Base-by-base conservation (phyloP, 495 filamentous ascomycete genomes). In the Penicillium odoratum region DNA sequence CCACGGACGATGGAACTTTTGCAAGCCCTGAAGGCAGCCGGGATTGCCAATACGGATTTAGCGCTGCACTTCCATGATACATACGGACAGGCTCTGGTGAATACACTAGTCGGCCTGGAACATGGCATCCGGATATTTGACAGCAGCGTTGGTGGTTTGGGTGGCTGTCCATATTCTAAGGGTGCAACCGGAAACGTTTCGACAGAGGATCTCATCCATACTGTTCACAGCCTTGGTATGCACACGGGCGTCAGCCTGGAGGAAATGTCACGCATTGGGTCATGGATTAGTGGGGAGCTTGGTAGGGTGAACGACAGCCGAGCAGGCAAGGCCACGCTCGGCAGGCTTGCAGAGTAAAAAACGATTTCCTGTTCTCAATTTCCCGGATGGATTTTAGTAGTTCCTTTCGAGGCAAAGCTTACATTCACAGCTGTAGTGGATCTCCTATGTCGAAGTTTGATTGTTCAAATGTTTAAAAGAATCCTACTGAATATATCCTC, bases 1-100 rank as follows among this genome's bases (percentile, higher is more conserved):
- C 90, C 92, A 1, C 80, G 88, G 25, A 94, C 90, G 0, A 78
- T 82, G 63, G 82, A 86, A 65, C 78, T 95, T 42, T 72, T 95
- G 55, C 76, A 80, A 53, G 84, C 90, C 18, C 78, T 97, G 65
- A 78, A 80, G 25, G 84, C 85, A 5, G 90, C 91, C 4, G 91
- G 92, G 0, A 86, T 98, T 47, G 79, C 85, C 44, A 87, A 81
- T 36, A 86, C 89, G 62, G 92, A 95, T 63, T 63, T 98, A 2
- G 93, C 93, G 2, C 85, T 96, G 71, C 94, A 98, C 66, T 97
- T 97, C 68, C 94, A 98, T 61, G 92, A 98, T 65, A 99, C 95
- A 5, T 99, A 95, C 71, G 95, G 93, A 9, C 89, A 94, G 75
- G 95, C 95, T 7, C 77, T 98, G 53, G 89, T 96, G 30, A 97